Evolutionary conservation across 805 yeast species (phyloP), one percentile per base, ranked within the genome.

Genomic region (Starmerella roubikii): DNA sequence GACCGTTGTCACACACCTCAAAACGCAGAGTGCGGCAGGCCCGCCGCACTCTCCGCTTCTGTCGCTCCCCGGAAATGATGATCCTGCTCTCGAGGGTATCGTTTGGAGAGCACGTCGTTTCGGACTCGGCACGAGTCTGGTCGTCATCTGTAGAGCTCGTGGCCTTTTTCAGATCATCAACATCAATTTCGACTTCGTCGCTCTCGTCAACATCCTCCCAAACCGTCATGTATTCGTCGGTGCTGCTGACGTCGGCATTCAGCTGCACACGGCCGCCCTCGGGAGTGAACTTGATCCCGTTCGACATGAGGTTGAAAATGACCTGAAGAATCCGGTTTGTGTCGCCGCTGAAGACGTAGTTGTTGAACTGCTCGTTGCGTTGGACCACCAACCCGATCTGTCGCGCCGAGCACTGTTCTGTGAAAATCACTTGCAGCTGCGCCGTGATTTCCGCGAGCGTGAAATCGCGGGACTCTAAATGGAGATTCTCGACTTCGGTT

Each of bases 231-330:
- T 10, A 6, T 13, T 26, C n/a, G 20, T 29, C 31, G 13, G 6
- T 17, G 12, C 4, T 5, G 20, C 31, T 29, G 20, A 12, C 31
- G 7, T 29, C 31, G 12, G 31, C 31, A 17, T 7, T 15, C 19
- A 29, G 82, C 22, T 68, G 67, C 11, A 86, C 93, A 13, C 71
- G 68, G 2, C 96, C 97, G 42, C 83, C 82, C 15, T 76, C 79
- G 0, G 94, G 94, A 0, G 97, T 86, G 52, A 91, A 91, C 56
- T 91, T 91, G 51, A 91, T 64, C 0, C 94, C 76, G 59, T 91
- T 88, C 15, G 93, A 78, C 9, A 88, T 91, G 39, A 91, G 64
- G 53, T 91, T 91, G 86, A 88, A 85, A 6, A 88, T 76, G 35
- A 91, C 78, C 57, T 88, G 98, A 40, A 83, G 73, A 30, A 91